These are phyloP conservation scores for Mucor racemosus DNA, from an alignment of 371 early-diverging fungal species.

Conservation along the genomic window DNA sequence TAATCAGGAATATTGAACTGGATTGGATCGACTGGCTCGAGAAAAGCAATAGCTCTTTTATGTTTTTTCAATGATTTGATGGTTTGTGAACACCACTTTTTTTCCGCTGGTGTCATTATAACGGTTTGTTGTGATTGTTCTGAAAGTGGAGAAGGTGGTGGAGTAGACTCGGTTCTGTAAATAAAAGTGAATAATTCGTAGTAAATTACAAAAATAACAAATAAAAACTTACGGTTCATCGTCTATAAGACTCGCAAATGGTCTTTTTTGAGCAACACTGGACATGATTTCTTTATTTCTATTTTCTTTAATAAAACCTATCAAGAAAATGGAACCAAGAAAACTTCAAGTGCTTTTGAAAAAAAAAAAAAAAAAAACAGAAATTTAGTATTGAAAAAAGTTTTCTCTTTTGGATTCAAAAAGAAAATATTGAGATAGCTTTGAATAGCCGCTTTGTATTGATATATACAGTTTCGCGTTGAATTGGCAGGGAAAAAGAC, in stretches of 20 bases:
- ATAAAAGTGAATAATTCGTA: neutral
- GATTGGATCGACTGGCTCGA: conserved; percentile 60
- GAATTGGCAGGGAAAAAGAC: neutral
- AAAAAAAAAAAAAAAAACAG: neutral
- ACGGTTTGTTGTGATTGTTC: neutral
- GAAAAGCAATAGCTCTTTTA: conserved; percentile 76
- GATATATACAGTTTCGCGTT: neutral
- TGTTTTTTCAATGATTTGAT: conserved; percentile 70
- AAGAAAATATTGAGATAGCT: neutral
- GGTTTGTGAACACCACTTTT: conserved; percentile 30
- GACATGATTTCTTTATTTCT: conserved; percentile 21
- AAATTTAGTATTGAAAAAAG: neutral
- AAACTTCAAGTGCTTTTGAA: conserved; percentile 4
- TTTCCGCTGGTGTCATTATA: conserved; percentile 23
- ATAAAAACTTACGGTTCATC: conserved; percentile 18
- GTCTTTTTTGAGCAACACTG: conserved; percentile 28
- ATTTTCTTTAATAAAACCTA: neutral
- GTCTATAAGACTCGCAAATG: conserved; percentile 24
- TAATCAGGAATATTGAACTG: conserved; percentile 68
- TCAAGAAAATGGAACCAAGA: conserved; percentile 15
- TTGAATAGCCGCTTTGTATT: neutral
- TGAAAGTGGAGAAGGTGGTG: neutral
- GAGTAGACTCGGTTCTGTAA: neutral
- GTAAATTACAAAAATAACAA: too few species aligned
- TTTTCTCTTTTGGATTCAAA: neutral